A percentile compares a stretch with the other conserved stretches of the same genome.
phyloP scores from a whole-genome alignment of 2,329 filamentous ascomycete species.

The Neocatenulostroma microsporum region DNA sequence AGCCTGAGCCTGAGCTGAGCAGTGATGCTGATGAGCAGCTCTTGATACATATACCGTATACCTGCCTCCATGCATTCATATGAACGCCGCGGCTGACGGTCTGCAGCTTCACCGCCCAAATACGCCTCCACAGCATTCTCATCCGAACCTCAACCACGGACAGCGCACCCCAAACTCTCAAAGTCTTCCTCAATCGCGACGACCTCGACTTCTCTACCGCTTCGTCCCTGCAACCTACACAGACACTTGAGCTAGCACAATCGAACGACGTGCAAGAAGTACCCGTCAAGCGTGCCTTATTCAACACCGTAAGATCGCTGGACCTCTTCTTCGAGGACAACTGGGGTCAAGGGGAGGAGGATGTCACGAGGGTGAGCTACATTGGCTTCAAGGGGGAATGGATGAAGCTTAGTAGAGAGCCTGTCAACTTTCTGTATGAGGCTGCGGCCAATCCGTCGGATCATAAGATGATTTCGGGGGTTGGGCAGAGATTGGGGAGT shows the following conservation, averaged over 20 bases:
- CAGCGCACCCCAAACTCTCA: conserved; percentile 71
- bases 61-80: too few relatives aligned
- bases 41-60: conserved; percentile 83
- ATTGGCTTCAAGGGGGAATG: conserved; percentile 92
- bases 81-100: too few relatives aligned
- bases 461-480: conserved; percentile 52
- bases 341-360: conserved; percentile 67
- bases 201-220: conserved; percentile 78
- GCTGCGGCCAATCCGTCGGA: conserved; percentile 85
- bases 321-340: conserved; percentile 90
- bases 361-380: conserved; percentile 71
- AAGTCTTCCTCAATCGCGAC: conserved; percentile 78
- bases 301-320: conserved; percentile 75
- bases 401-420: conserved; percentile 76
- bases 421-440: conserved; percentile 84
- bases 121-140: conserved; percentile 84
- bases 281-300: conserved; percentile 76
- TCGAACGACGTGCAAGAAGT: conserved; percentile 79
- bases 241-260: conserved; percentile 68
- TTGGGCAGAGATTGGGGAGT: conserved; percentile 26
- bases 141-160: conserved; percentile 66
- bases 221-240: conserved; percentile 55
- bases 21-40: conserved; percentile 90
- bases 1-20: conserved; percentile 63
- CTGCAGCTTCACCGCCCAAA: conserved; percentile 87